A percentile compares a stretch with the other conserved stretches of the same genome.
Evolutionary conservation across 1,139 yeast species (phyloP).

Genomic region (Suhomyces panamericanus): DNA sequence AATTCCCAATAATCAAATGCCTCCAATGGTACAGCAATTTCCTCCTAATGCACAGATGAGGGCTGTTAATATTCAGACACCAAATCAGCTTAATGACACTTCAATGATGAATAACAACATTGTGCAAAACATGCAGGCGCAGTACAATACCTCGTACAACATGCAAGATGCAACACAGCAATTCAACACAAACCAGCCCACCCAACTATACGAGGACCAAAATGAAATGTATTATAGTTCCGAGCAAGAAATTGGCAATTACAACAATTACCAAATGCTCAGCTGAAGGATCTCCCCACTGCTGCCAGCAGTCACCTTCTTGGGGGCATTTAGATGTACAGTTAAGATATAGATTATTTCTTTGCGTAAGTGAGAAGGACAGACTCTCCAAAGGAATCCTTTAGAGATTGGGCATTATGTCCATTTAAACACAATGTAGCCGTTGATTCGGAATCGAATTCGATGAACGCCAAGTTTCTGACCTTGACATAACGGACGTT

Average conservation of each 20-base stretch:
- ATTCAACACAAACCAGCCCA: background rate
- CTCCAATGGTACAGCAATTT: constrained; percentile 1
- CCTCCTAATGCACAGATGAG: background rate
- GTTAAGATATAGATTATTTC: constrained; percentile 20
- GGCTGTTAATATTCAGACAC: background rate
- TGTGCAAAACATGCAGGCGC: background rate
- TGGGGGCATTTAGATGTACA: constrained; percentile 1
- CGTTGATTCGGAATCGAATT: constrained; percentile 55
- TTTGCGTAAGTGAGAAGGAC: constrained; percentile 38
- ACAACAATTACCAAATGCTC: constrained; percentile 14
- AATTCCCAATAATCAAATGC: constrained; percentile 2
- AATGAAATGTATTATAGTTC: constrained; percentile 9
- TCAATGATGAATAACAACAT: constrained; percentile 1
- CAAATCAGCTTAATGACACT: background rate
- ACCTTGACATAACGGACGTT: constrained; percentile 67
- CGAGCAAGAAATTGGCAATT: constrained; percentile 12
- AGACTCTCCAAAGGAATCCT: constrained; percentile 24
- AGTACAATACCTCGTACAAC: background rate
- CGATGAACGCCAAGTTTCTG: constrained; percentile 76
- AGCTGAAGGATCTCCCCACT: background rate
- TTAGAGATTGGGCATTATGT: constrained; percentile 12
- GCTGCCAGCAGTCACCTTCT: background rate
- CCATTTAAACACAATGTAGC: constrained; percentile 29
- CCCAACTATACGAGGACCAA: background rate
- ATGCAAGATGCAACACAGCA: background rate